Conservation (phyloP, 306 rosid genomes). For the Trichosanthes truncata region DNA sequence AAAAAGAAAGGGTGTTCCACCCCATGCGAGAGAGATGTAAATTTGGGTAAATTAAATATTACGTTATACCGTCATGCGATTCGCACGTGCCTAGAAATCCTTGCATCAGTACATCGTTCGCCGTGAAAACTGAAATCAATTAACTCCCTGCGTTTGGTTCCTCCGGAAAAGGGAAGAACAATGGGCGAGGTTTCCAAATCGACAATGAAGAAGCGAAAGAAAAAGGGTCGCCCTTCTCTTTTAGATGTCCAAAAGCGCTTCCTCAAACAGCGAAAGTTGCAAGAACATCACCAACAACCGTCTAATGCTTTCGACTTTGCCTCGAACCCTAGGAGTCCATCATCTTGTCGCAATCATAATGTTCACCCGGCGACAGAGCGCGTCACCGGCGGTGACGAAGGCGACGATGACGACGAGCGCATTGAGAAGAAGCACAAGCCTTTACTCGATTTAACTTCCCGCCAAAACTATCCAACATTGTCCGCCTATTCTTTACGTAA, state of each 20-base stretch:
- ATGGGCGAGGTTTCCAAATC: conserved; percentile 65
- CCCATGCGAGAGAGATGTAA: too few species aligned
- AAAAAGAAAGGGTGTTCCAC: too few species aligned
- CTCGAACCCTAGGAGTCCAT: conserved; percentile 22
- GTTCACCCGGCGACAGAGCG: conserved; percentile 9
- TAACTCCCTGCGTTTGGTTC: conserved; percentile 19
- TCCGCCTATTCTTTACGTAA: conserved; percentile 19
- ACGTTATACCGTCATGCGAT: background rate
- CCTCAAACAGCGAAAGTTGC: conserved; percentile 43
- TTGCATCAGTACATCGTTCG: background rate
- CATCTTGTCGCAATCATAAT: conserved; percentile 19
- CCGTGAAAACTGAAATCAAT: conserved; percentile 9
- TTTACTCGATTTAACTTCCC: conserved; percentile 47
- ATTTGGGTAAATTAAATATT: too few species aligned
- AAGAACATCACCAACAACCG: conserved; percentile 15
- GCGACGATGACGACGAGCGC: conserved; percentile 68
- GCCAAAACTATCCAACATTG: conserved; percentile 36
- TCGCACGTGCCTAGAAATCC: conserved; percentile 10
- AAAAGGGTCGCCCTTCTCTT: conserved; percentile 94
- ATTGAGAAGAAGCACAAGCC: conserved; percentile 69
- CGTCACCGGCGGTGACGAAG: conserved; percentile 29
- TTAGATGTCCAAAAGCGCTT: conserved; percentile 91
- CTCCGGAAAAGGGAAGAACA: conserved; percentile 38
- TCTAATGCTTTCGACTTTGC: conserved; percentile 23
- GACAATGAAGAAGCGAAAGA: conserved; percentile 71